Evolutionary conservation across 768 basidiomycete genomes (phyloP), one percentile per base, ranked within the genome.

Genomic region (Filobasidium floriforme): DNA sequence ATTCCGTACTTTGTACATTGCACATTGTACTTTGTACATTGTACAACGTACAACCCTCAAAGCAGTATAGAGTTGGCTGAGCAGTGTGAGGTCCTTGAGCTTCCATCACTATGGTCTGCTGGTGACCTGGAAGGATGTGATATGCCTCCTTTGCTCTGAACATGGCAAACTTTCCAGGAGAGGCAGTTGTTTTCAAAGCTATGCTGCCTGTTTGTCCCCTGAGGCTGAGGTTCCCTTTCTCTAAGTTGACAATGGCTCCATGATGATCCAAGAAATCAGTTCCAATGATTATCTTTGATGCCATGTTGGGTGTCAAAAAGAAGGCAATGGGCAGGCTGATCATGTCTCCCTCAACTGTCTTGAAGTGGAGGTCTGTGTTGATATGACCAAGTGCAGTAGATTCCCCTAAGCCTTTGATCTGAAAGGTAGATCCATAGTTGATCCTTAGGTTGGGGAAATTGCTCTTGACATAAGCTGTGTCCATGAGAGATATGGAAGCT

Each of bases 401-500:
- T n/a, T 61, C 41, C 14, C 40, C 32, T 6, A 61, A 18, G 14
- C 60, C 60, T 61, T 41, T n/a, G n/a, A n/a, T n/a, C n/a, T n/a
- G n/a, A n/a, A n/a, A n/a, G n/a, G n/a, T n/a, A n/a, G n/a, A n/a
- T n/a, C n/a, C n/a, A n/a, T n/a, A n/a, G n/a, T n/a, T n/a, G n/a
- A n/a, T n/a, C n/a, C n/a, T n/a, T n/a, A 41, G 29, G 43, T 37
- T 41, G n/a, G 32, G 60, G 32, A 41, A 24, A 29, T 28, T 41
- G 6, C n/a, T n/a, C 40, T 41, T 61, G n/a, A 43, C n/a, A 41
- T 61, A 61, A 5, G 5, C 15, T 4, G 60, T 7, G 22, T 64
- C 51, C 28, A 65, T 65, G 22, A 65, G 22, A 19, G 63, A 65
- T n/a, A 65, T 59, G 15, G 55, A 57, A 28, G 63, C 49, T 3